Evolutionary conservation across 768 basidiomycete species (phyloP).

Genomic region (Lenzites betulinus): DNA sequence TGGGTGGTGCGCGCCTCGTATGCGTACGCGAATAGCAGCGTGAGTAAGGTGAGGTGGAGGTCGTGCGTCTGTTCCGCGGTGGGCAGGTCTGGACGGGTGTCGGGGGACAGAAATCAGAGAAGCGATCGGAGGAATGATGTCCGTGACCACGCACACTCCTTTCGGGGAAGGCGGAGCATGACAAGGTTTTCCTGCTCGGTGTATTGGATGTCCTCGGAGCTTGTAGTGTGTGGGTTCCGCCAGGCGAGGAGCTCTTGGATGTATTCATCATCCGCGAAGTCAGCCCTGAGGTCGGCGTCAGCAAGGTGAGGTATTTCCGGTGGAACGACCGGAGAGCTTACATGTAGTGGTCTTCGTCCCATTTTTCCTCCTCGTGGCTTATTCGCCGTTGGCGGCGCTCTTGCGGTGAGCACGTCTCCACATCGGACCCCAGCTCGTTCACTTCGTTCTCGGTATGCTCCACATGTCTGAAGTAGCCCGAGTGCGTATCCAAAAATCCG

Average conservation of each 20-base stretch:
- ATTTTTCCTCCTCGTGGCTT: conserved; percentile 72
- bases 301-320: not conserved
- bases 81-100: conserved; percentile 53
- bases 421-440: conserved; percentile 72
- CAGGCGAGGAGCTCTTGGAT: conserved; percentile 72
- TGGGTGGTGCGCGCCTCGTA: conserved; percentile 82
- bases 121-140: not conserved
- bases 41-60: conserved; percentile 69
- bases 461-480: conserved; percentile 74
- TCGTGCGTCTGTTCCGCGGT: conserved; percentile 55
- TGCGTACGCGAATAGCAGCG: conserved; percentile 75
- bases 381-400: conserved; percentile 58
- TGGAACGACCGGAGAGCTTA: conserved; percentile 34
- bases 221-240: conserved; percentile 54
- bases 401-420: conserved; percentile 52
- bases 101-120: not conserved
- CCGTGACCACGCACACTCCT: conserved; percentile 48
- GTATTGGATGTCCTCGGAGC: conserved; percentile 47
- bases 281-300: conserved; percentile 55
- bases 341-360: conserved; percentile 87
- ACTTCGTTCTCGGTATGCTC: conserved; percentile 79
- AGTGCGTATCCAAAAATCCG: conserved; percentile 76
- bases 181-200: conserved; percentile 71
- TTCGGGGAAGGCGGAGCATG: conserved; percentile 58
- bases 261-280: conserved; percentile 75